Base-by-base conservation (phyloP, 2,329 filamentous ascomycete species). In the Microthyrium microscopicum region DNA sequence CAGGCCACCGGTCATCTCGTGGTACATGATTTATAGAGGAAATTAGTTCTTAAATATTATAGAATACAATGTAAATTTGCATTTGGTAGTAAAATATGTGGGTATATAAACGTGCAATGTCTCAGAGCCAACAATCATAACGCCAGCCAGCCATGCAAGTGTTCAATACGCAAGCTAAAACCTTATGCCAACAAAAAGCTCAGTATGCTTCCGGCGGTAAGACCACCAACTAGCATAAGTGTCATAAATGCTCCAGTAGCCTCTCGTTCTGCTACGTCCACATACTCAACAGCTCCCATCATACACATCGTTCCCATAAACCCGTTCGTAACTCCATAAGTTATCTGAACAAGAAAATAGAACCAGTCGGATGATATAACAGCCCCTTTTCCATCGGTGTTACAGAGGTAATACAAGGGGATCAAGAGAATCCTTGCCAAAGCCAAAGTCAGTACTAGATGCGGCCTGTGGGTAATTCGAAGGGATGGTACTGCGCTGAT, bases 181-280 rank as follows among this genome's bases (percentile, higher is more conserved):
- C n/a, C n/a, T n/a, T n/a, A n/a, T 40, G 33, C 42, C 24, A 43
- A 71, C 7, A 73, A 64, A 55, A 95, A 98, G 52, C 85, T 95
- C 51, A 91, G 54, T 46, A 95, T 55, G 56, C 87, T 95, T n/a
- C 89, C 89, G 17, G 66, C 64, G 2, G 83, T 71, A 55, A 95
- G 57, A 0, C 89, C 89, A 4, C 70, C 72, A 13, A 94, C 81
- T n/a, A 95, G 68, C 52, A 77, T 83, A 41, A 94, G 54, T 3
- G 80, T 78, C 89, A 98, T 95, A 52, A 95, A 95, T 1, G 79
- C 83, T 29, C 87, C 89, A 0, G 84, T 76, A 5, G 83, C 85
- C 58, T 93, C 84, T 21, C 79, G 66, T 60, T 98, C 87, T 7
- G 76, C 73, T 2, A 77, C 70, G 4, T 77, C 75, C 1, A 95